Base-by-base conservation (phyloP, 345 rosid genomes). In the Cardamine chenopodiifolia region DNA sequence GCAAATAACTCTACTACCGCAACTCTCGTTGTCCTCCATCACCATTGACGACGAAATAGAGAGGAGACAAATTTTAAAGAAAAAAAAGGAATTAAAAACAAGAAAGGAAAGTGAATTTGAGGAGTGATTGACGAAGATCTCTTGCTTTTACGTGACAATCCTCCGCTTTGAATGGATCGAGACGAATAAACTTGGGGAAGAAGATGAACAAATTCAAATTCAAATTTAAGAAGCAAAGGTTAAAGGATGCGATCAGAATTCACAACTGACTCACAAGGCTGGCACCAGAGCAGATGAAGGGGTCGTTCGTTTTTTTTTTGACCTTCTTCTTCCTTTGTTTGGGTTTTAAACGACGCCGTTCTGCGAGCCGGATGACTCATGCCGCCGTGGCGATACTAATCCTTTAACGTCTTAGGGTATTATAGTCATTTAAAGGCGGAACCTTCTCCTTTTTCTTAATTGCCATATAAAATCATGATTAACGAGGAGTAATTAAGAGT, bases 11-110 rank as follows among this genome's bases (percentile, higher is more conserved):
- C 84, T 60, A 82, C 96, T 89, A 6, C 83, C 91, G 74, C 91
- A 83, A 64, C 96, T 90, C 80, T 83, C 91, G 78, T 70, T 82
- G 39, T 83, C 88, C 35, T 86, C 97, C 87, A 85, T 85, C 83
- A 74, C 79, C 90, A 73, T 75, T 88, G 83, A 85, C 64, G 65
- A 65, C 49, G 45, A 34, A 2, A 2, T 15, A 58, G 8, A 17
- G 58, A 22, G 7, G 26, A 57, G 8, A 22, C n/a, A 12, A 40
- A 1, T 3, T 49, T 19, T 10, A 17, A 26, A 40, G 12, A 28
- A 1, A 7, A 2, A 31, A 70, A 14, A 2, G 39, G 4, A 18
- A 47, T 15, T 44, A 44, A 44, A 44, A 44, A 15, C 18, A 6
- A 20, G 2, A 37, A 37, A 48, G 50, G 18, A 56, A 72, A 59